Conservation (phyloP, 352 stramenopile genomes). For the Globisporangium barbulae region DNA sequence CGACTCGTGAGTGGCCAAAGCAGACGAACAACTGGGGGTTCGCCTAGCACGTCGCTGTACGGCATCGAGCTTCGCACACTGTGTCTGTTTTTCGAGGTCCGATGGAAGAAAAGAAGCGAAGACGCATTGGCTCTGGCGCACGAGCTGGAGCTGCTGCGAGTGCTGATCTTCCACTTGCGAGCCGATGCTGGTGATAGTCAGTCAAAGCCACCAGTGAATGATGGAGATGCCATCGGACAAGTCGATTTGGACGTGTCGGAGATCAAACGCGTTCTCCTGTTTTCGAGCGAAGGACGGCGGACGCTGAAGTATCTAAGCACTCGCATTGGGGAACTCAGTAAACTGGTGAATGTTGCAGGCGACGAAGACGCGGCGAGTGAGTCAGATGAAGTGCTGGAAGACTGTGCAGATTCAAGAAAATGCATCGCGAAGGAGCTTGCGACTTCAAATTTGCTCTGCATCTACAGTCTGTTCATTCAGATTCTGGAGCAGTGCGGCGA, state of each 20-base stretch:
- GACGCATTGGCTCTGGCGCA: slow-evolving; percentile 31
- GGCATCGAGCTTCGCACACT: slow-evolving; percentile 47
- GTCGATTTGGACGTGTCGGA: background rate
- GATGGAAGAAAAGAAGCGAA: slow-evolving; percentile 33
- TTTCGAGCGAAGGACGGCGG: slow-evolving; percentile 37
- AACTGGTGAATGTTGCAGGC: slow-evolving; percentile 16
- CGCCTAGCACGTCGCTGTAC: slow-evolving; percentile 39
- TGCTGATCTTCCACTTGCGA: slow-evolving; percentile 40
- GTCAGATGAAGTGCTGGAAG: background rate
- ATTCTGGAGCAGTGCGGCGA: slow-evolving; percentile 34
- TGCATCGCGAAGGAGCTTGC: slow-evolving; percentile 3
- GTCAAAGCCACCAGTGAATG: background rate
- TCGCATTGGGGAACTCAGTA: slow-evolving; percentile 28
- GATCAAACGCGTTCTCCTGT: slow-evolving; percentile 21
- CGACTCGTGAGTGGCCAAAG: slow-evolving; percentile 31
- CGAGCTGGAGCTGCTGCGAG: slow-evolving; percentile 47
- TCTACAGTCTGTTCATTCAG: slow-evolving; percentile 36
- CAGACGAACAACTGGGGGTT: slow-evolving; percentile 26
- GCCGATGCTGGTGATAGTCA: background rate
- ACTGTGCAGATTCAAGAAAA: background rate
- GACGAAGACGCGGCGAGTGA: slow-evolving; percentile 19
- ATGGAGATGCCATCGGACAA: background rate
- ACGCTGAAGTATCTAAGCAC: slow-evolving; percentile 51
- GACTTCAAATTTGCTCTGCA: slow-evolving; percentile 27
- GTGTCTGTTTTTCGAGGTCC: slow-evolving; percentile 46